Evolutionary conservation across 768 basidiomycete genomes (phyloP), one percentile per base, ranked within the genome.

Genomic region (Rhodotorula diobovata): DNA sequence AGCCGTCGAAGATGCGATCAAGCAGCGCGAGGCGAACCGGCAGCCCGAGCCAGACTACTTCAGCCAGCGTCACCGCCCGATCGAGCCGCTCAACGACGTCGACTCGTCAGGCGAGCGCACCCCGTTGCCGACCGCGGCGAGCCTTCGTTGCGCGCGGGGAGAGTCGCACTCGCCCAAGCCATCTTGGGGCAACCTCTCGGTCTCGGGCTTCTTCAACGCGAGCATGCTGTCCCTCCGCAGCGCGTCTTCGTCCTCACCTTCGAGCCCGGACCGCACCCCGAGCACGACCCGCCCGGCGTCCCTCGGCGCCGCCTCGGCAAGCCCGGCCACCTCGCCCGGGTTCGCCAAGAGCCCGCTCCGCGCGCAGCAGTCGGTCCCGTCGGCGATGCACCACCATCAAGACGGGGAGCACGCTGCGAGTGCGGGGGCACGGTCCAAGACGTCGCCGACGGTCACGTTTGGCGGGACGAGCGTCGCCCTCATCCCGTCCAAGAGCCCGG

Each of bases 1-100:
- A 71, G 70, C 66, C 25, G 56, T 67, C 43, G 70, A 66, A n/a
- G 65, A 34, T 14, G 25, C 61, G 9, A 35, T 43, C 8, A 61
- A 53, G 18, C 46, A 28, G 1, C 61, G 61, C 20, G 56, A 43
- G 15, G 48, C 60, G 15, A 35, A 41, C 0, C 34, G 23, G 0
- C 61, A 50, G 18, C 70, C 69, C n/a, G 70, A 63, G 15, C 45
- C 61, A 58, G 73, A 74, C 69, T 74, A 74, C 43, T 74, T 74
- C 66, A 67, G 66, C 57, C 72, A 73, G n/a, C 68, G 63, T 4
- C 66, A 67, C 23, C 60, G 59, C 2, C 21, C 66, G 0, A 32
- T 58, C 39, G 67, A 72, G 23, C 55, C 68, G 14, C n/a, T 32
- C 4, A 39, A 32, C 30, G 45, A 37, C 10, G n/a, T 41, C 0